phyloP scores from a whole-genome alignment of 2,329 filamentous ascomycete species.

The Talaromyces sp. region DNA sequence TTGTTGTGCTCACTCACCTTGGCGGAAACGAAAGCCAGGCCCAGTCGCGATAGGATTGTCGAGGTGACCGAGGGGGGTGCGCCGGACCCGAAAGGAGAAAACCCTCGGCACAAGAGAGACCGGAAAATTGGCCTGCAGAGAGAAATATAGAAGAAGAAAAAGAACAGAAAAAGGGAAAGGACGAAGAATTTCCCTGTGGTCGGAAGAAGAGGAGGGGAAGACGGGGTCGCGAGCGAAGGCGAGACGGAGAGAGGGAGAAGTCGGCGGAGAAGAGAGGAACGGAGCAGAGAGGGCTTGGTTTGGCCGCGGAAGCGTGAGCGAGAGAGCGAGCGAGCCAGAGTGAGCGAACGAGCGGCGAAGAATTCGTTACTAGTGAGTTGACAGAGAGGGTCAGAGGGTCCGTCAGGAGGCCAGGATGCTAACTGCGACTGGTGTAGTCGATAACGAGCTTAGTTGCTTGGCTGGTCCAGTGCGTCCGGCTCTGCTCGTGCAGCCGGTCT shows the following conservation, averaged over 20 bases:
- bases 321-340: background rate
- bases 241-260: constrained; percentile 2
- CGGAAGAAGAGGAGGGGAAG: background rate
- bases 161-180: constrained; percentile 1
- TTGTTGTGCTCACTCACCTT: constrained; percentile 1
- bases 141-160: constrained; percentile 20
- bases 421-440: background rate
- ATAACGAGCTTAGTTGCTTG: background rate
- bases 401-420: background rate
- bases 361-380: background rate
- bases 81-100: constrained; percentile 15
- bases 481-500: background rate
- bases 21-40: background rate
- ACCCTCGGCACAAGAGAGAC: constrained; percentile 18
- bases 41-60: background rate
- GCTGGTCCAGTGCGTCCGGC: background rate
- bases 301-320: background rate
- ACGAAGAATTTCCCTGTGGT: background rate
- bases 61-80: constrained; percentile 18
- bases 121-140: constrained; percentile 17
- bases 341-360: background rate
- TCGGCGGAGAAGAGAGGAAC: constrained; percentile 10
- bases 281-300: background rate
- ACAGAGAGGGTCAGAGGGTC: background rate
- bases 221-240: background rate